phyloP scores from a whole-genome alignment of 164 flowering plant species.

The Echeveria elegans region DNA sequence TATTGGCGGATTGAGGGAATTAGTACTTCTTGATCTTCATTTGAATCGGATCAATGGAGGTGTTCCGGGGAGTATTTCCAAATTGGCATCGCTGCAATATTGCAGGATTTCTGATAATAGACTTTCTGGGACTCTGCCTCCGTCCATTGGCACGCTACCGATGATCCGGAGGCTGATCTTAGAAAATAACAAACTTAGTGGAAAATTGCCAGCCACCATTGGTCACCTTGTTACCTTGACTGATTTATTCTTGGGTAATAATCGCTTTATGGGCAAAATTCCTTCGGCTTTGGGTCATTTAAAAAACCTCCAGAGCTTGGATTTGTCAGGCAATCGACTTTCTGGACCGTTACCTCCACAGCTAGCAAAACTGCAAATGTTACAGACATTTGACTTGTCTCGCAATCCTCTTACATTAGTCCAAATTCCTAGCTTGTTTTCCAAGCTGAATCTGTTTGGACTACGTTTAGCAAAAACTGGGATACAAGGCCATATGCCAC shows the following conservation, averaged over 20 bases:
- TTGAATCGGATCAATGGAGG: conserved; percentile 41
- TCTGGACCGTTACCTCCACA: conserved; percentile 43
- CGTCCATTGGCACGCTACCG: conserved; percentile 38
- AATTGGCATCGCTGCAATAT: conserved; percentile 26
- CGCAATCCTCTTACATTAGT: conserved; percentile 42
- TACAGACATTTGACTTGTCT: conserved; percentile 52
- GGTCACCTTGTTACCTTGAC: conserved; percentile 39
- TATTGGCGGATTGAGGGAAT: conserved; percentile 30
- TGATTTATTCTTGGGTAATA: conserved; percentile 39
- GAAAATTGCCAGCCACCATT: conserved; percentile 38
- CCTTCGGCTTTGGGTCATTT: conserved; percentile 49
- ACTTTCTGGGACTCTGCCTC: conserved; percentile 40
- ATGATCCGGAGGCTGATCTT: conserved; percentile 34
- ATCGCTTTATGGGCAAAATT: conserved; percentile 41
- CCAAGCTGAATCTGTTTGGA: conserved; percentile 25
- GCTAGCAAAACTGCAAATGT: conserved; percentile 20
- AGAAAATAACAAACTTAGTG: conserved; percentile 47
- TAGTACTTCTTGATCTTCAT: conserved; percentile 28
- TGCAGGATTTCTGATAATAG: conserved; percentile 41
- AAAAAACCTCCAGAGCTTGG: conserved; percentile 32
- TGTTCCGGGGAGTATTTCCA: conserved; percentile 38
- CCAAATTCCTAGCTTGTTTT: conserved; percentile 38
- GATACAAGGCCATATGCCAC: conserved; percentile 39
- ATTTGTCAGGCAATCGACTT: conserved; percentile 45
- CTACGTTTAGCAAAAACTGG: conserved; percentile 53